phyloP scores from a whole-genome alignment of 2,329 filamentous ascomycete genomes.

The Claviceps humidiphila region DNA sequence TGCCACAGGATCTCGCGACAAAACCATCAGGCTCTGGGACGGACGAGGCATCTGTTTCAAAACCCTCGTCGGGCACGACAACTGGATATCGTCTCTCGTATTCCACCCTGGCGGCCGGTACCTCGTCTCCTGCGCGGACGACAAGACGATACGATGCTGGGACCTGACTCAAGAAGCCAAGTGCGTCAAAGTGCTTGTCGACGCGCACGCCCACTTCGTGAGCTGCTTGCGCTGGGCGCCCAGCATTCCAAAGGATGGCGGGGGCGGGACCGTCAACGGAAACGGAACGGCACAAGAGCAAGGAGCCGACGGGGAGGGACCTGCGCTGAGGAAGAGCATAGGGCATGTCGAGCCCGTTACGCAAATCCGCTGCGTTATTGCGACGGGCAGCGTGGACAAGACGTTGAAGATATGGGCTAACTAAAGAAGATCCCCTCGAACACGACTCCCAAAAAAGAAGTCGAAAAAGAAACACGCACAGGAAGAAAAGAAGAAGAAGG shows the following conservation, averaged over 20 bases:
- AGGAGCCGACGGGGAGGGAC: constrained; percentile 18
- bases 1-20: constrained; percentile 80
- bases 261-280: constrained; percentile 4
- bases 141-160: constrained; percentile 90
- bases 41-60: constrained; percentile 72
- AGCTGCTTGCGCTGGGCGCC: constrained; percentile 83
- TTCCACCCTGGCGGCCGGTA: constrained; percentile 93
- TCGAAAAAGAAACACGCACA: neutral
- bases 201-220: constrained; percentile 73
- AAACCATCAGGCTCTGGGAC: constrained; percentile 84
- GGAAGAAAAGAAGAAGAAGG: neutral
- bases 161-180: constrained; percentile 82
- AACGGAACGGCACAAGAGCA: constrained; percentile 4
- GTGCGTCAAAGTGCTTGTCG: constrained; percentile 68
- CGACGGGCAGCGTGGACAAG: constrained; percentile 73
- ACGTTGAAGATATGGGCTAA: constrained; percentile 68
- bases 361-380: constrained; percentile 71
- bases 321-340: constrained; percentile 34
- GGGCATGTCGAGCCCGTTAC: constrained; percentile 29
- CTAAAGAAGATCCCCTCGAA: constrained; percentile 10
- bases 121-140: constrained; percentile 71
- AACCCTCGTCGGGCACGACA: constrained; percentile 78
- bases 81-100: constrained; percentile 76
- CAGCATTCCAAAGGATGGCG: constrained; percentile 15
- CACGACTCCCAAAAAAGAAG: neutral